Evolutionary conservation across 2,329 filamentous ascomycete genomes (phyloP).

Genomic region (Ophiobolus disseminans): DNA sequence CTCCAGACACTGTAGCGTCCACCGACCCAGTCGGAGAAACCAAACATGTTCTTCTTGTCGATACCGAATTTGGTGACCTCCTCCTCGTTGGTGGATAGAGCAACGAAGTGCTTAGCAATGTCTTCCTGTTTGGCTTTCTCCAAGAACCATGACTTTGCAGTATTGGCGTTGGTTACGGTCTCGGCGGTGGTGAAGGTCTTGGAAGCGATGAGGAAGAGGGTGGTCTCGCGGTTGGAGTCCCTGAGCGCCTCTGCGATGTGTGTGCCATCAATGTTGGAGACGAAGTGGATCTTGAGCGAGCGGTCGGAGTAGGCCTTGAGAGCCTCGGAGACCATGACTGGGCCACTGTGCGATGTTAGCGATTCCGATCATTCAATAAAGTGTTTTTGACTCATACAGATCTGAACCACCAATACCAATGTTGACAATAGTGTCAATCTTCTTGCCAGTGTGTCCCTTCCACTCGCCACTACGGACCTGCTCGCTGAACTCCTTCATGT

Average conservation of each 20-base stretch:
- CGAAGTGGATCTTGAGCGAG: constrained; percentile 91
- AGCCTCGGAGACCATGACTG: constrained; percentile 98
- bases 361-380: neutral
- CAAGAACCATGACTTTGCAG: constrained; percentile 96
- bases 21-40: constrained; percentile 98
- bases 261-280: constrained; percentile 99
- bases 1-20: constrained; percentile 99
- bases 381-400: constrained; percentile 70
- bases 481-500: constrained; percentile 99
- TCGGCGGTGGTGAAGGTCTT: constrained; percentile 99
- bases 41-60: constrained; percentile 99
- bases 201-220: constrained; percentile 97
- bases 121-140: constrained; percentile 77
- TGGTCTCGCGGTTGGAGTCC: constrained; percentile 91
- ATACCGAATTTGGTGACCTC: constrained; percentile 99
- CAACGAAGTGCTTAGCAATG: constrained; percentile 98
- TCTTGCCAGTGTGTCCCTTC: constrained; percentile 98
- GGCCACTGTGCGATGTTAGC: constrained; percentile 65
- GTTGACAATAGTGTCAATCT: constrained; percentile 95
- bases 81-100: constrained; percentile 90
- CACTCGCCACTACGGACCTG: constrained; percentile 92
- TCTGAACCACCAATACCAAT: constrained; percentile 98
- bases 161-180: constrained; percentile 96
- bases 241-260: constrained; percentile 94
- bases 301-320: constrained; percentile 92